Conservation (phyloP, 495 filamentous ascomycete species). For the Sphaerosporella brunnea region DNA sequence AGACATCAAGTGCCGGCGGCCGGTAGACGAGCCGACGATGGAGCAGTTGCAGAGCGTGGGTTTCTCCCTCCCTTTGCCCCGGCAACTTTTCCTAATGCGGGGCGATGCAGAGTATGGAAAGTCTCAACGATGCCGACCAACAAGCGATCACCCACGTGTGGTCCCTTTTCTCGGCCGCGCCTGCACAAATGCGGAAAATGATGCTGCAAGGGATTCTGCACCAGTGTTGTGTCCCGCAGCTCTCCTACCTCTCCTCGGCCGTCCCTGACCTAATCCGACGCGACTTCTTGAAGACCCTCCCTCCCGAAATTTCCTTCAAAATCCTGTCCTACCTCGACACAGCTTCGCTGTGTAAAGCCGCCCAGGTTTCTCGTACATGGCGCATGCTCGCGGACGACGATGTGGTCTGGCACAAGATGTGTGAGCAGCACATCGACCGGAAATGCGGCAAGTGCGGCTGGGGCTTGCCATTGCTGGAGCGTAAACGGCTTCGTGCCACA, state of each 20-base stretch:
- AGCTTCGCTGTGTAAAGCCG: constrained; percentile 87
- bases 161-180: constrained; percentile 92
- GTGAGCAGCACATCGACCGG: constrained; percentile 90
- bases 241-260: constrained; percentile 73
- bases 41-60: constrained; percentile 71
- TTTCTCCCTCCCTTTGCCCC: constrained; percentile 1
- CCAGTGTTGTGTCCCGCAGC: constrained; percentile 92
- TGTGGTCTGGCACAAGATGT: constrained; percentile 97
- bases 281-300: constrained; percentile 78
- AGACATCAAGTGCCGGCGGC: constrained; percentile 79
- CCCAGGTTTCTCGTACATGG: constrained; percentile 86
- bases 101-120: constrained; percentile 50
- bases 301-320: constrained; percentile 80
- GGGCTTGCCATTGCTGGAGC: constrained; percentile 77
- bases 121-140: constrained; percentile 62
- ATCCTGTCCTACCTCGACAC: constrained; percentile 87
- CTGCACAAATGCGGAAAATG: constrained; percentile 76
- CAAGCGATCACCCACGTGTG: constrained; percentile 91
- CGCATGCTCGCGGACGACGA: constrained; percentile 79
- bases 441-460: constrained; percentile 96
- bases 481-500: constrained; percentile 69
- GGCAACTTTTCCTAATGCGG: background rate
- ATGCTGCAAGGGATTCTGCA: constrained; percentile 91
- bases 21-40: constrained; percentile 91
- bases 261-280: constrained; percentile 87